Conservation (phyloP, 805 yeast species). For the Wickerhamomyces bovis region DNA sequence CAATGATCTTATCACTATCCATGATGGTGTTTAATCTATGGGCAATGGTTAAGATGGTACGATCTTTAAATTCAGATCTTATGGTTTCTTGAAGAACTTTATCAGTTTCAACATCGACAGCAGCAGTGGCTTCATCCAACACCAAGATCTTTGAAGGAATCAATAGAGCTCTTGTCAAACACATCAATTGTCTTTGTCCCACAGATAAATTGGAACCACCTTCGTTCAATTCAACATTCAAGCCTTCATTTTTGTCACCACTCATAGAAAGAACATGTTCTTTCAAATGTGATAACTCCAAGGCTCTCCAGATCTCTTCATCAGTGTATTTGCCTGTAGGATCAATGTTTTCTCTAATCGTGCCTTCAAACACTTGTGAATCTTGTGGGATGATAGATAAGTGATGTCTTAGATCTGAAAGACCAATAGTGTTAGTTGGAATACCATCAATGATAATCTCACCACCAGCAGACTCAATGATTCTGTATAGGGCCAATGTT, state of each 20-base stretch:
- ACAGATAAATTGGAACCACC: slow-evolving; percentile 69
- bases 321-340: slow-evolving; percentile 67
- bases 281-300: slow-evolving; percentile 74
- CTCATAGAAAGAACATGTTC: slow-evolving; percentile 52
- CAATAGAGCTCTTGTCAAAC: slow-evolving; percentile 72
- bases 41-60: slow-evolving; percentile 80
- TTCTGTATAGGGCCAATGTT: slow-evolving; percentile 77
- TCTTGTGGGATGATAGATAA: slow-evolving; percentile 91
- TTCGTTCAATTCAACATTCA: slow-evolving; percentile 52
- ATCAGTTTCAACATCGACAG: slow-evolving; percentile 84
- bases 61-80: slow-evolving; percentile 63
- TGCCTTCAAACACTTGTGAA: slow-evolving; percentile 86
- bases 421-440: slow-evolving; percentile 61
- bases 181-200: slow-evolving; percentile 77
- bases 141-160: slow-evolving; percentile 59
- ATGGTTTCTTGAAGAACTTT: slow-evolving; percentile 72
- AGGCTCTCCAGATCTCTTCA: slow-evolving; percentile 76
- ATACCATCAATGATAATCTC: slow-evolving; percentile 65
- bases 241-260: slow-evolving; percentile 36
- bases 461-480: slow-evolving; percentile 75
- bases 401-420: slow-evolving; percentile 68
- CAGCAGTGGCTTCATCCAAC: slow-evolving; percentile 84
- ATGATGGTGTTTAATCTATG: slow-evolving; percentile 78
- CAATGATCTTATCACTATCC: slow-evolving; percentile 74
- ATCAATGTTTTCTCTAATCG: slow-evolving; percentile 80